A percentile compares a stretch with the other conserved stretches of the same genome.
Conservation (phyloP, 2,329 filamentous ascomycete species). For the Xylariaceae sp. region DNA sequence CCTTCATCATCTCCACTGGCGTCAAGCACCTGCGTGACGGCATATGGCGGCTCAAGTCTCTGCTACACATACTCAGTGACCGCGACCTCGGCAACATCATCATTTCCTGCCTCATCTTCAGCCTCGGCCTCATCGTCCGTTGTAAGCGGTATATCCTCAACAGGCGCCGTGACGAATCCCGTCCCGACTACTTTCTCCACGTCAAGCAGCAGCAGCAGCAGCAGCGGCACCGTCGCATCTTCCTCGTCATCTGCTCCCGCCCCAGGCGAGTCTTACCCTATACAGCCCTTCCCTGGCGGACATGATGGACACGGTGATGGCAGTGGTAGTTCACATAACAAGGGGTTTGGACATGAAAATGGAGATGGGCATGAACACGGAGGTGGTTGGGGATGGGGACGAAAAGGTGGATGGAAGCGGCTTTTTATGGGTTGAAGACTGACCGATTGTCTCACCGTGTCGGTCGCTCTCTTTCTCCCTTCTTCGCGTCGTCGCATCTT, state of each 20-base stretch:
- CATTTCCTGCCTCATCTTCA: background rate
- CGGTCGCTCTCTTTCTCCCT: background rate
- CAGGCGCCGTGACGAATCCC: constrained; percentile 5
- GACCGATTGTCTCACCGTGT: background rate
- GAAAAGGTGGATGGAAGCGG: background rate
- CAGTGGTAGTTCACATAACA: background rate
- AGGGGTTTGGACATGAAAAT: background rate
- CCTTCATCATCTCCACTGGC: constrained; percentile 1
- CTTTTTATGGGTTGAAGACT: constrained; percentile 11
- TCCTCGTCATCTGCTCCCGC: background rate
- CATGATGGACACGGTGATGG: background rate
- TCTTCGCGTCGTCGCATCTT: too few relatives aligned
- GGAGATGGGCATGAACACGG: background rate
- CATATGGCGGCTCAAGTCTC: constrained; percentile 9
- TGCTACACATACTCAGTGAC: too few relatives aligned
- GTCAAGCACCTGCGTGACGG: constrained; percentile 13
- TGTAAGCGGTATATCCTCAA: background rate
- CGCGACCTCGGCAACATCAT: too few relatives aligned
- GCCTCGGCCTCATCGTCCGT: constrained; percentile 8
- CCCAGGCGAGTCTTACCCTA: background rate
- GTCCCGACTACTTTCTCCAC: constrained; percentile 14
- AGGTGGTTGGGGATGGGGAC: background rate
- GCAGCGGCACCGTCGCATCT: background rate
- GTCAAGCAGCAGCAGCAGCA: constrained; percentile 1
- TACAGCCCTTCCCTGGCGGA: background rate